Evolutionary conservation across 73 alveolate species (phyloP).

Genomic region (Blepharisma japonicum): DNA sequence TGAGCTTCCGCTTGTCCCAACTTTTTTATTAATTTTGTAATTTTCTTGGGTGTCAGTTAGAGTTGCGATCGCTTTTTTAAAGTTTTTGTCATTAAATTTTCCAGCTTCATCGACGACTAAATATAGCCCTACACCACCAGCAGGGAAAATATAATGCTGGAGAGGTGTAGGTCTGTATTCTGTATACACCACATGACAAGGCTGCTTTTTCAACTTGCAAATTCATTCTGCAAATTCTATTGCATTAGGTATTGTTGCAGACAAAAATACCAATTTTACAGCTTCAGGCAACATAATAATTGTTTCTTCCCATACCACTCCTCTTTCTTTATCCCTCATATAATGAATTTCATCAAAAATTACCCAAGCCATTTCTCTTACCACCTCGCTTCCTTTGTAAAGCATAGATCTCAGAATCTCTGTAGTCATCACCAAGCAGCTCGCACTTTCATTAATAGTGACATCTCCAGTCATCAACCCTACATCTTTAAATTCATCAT

Average conservation of each 20-base stretch:
- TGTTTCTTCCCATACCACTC: conserved; percentile 99
- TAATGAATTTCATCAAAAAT: conserved; percentile 99
- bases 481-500: conserved; percentile 97
- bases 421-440: conserved; percentile 99
- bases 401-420: conserved; percentile 99
- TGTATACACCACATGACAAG: conserved; percentile 99
- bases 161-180: conserved; percentile 99
- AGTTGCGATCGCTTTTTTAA: conserved; percentile 88
- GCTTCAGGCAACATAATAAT: conserved; percentile 78
- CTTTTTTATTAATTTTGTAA: conserved; percentile 56
- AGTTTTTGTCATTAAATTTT: conserved; percentile 94
- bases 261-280: conserved; percentile 94
- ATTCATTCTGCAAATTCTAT: conserved; percentile 99
- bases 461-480: conserved; percentile 99
- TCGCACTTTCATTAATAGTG: conserved; percentile 92
- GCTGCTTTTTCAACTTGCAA: conserved; percentile 87
- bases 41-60: conserved; percentile 72
- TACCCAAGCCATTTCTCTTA: conserved; percentile 99
- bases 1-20: conserved; percentile 58
- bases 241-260: conserved; percentile 99
- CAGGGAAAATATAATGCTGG: conserved; percentile 94
- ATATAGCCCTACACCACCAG: conserved; percentile 95
- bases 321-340: conserved; percentile 99
- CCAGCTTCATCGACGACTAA: conserved; percentile 97
- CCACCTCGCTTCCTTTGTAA: conserved; percentile 98